Evolutionary conservation across 345 rosid genomes (phyloP), one percentile per base, ranked within the genome.

Genomic region (Hypericum androsaemum): DNA sequence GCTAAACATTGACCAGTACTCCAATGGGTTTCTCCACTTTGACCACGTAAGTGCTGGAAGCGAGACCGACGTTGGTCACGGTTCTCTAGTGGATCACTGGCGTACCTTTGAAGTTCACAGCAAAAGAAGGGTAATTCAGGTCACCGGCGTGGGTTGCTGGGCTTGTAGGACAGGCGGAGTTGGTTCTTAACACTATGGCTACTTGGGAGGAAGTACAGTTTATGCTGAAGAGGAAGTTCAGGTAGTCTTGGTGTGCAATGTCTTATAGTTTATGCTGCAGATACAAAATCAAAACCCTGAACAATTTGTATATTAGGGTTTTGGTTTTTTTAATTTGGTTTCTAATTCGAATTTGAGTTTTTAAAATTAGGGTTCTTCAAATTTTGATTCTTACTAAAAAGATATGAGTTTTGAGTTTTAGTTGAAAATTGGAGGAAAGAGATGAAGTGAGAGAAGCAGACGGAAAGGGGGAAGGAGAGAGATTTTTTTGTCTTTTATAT

Each of bases 81-180:
- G 71, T 77, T 67, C 83, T 75, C 59, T 36, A 52, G 43, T 56
- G 70, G 7, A 67, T 63, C 8, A 54, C 5, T 46, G 28, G 41
- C 10, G 39, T 50, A 0, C 38, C 28, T 38, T 56, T 11, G 57
- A 82, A 63, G 41, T 41, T 68, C 43, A 82, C 74, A 0, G 79
- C 78, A 41, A 82, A 82, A 3, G 82, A 82, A 14, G 84, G 89
- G 53, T 74, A 79, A 57, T 82, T 82, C 63, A 82, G 54, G 61
- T 77, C 76, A 0, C 77, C 74, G 0, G 79, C 66, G 40, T 47
- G 74, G 8, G 54, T 16, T 22, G 1, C 4, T 1, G 8, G 38
- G 44, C 43, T 9, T 5, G 39, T 15, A 5, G 71, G 74, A 59
- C 88, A 76, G 5, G 59, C 52, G 54, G 59, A 71, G 28, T 36